Evolutionary conservation across 1,139 yeast genomes (phyloP), one percentile per base, ranked within the genome.

Genomic region (Protomyces pachydermus): DNA sequence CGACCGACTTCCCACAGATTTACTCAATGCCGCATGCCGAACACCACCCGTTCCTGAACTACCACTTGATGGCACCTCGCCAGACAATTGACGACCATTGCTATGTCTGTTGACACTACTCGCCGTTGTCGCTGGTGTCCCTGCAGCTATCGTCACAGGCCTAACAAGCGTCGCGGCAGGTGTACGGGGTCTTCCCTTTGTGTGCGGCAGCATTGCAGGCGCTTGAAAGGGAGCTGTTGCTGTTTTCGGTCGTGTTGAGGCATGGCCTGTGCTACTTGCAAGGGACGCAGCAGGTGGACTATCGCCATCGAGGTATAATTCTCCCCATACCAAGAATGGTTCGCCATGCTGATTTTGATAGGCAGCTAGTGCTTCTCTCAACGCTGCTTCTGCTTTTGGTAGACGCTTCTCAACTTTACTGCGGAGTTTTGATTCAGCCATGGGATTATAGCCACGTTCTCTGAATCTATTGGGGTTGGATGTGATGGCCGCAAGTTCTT

Each of bases 381-480:
- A 75, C 1, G 79, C 81, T 1, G 77, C 76, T 9, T 89, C 75
- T 0, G 87, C 78, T 51, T 79, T 78, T 0, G 98, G 98, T 70
- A 89, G 77, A 69, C 82, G 82, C 70, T 84, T 84, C 35, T 83
- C 77, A 4, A 91, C 79, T 65, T 82, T 81, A 70, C 87, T 86
- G 62, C 97, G 79, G 53, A 84, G 79, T 71, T 82, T 86, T 71
- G 91, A 97, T 73, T 93, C 98, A 67, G 87, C 82, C 67, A 88
- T 79, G 64, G 91, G 64, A 28, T 60, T 60, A 9, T 68, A 67
- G 2, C 93, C 87, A 68, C 90, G 86, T 70, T 88, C 83, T 67
- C 88, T 82, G 52, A 91, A 78, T 67, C 98, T 80, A 0, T 95
- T 85, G 0, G 97, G 85, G 72, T 93, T 95, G 70, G 84, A 86